Evolutionary conservation across 164 flowering plant species (phyloP), one percentile per base, ranked within the genome.

Genomic region (Umbellularia californica): DNA sequence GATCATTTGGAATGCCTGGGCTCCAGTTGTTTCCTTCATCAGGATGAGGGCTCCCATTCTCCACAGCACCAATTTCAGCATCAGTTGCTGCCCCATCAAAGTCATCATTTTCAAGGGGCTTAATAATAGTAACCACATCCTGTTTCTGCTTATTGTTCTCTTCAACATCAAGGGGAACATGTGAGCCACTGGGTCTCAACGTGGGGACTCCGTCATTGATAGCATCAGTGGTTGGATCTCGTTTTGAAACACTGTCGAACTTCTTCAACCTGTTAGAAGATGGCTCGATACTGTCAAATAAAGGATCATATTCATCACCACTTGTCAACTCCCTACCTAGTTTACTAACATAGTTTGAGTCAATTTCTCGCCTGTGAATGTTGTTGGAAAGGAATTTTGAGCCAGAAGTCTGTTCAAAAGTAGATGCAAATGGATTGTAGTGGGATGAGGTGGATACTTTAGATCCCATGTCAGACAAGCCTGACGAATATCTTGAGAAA

Each of bases 281-380:
- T 58, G 90, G 90, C 65, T 92, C 96, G 77, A 90, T 83, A 84
- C 92, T 89, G 83, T 95, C 99, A 83, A 87, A 83, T 64, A 95
- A 78, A 27, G 99, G 98, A 77, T 93, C 97, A 90, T 93, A 92
- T 78, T 85, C 92, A 64, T 88, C 94, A 75, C 86, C 77, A 5
- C 33, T 68, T 62, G 22, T 72, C 23, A 64, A 64, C 23, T 66
- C 73, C 73, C 71, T 68, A 58, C 71, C 63, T 80, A 78, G 47
- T 74, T 77, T 79, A 68, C 74, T 68, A 82, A 73, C 47, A 71
- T 66, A 70, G 47, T 69, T 58, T 64, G 70, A 24, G 47, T 79
- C 88, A 28, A 78, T 82, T 50, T 83, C 89, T 73, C 70, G 87
- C 74, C 75, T 79, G 41, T 74, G 70, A 77, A 50, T 68, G 73